Base-by-base conservation (phyloP, 2,329 filamentous ascomycete genomes). In the Colletotrichum destructivum region DNA sequence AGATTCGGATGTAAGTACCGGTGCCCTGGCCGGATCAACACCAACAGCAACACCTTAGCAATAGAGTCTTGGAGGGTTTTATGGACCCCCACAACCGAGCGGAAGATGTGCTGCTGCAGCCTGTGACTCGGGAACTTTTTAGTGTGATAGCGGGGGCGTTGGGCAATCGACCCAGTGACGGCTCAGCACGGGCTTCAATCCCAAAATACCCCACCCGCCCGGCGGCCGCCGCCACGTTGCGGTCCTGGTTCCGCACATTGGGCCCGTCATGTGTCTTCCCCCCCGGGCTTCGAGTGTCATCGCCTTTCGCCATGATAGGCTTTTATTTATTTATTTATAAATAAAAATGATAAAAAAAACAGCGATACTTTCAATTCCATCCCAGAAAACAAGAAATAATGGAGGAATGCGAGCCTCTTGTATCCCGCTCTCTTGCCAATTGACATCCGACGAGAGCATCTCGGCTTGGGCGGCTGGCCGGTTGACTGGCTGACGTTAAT, bases 141-240 rank as follows among this genome's bases (percentile, higher is more conserved):
- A 42, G 35, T 42, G 38, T 16, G n/a, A 57, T 57, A 35, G 54
- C 18, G 54, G 54, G 35, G 31, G 54, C 35, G 13, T n/a, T 42
- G 35, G 35, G 54, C 35, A 40, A 57, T 42, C 54, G 35, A 18
- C 54, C 35, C 54, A 57, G 40, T 57, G 35, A 42, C 31, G 6
- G 35, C 12, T 52, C 47, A 52, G 23, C 21, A n/a, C 13, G 31
- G 15, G 46, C 31, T 21, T 21, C 52, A 21, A 35, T 40, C 11
- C 9, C 31, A 16, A 16, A 26, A 35, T 31, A n/a, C 18, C 35
- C 54, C 54, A 35, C 18, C 42, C 18, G 47, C 15, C 21, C 46
- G 60, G 31, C 60, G 60, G 46, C 60, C 46, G 59, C 59, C 59
- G 35, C 60, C 60, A 62, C 60, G 60, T 62, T 62, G 31, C 46